Evolutionary conservation across 306 rosid genomes (phyloP), one percentile per base, ranked within the genome.

Genomic region (Dalbergia cochinchinensis): DNA sequence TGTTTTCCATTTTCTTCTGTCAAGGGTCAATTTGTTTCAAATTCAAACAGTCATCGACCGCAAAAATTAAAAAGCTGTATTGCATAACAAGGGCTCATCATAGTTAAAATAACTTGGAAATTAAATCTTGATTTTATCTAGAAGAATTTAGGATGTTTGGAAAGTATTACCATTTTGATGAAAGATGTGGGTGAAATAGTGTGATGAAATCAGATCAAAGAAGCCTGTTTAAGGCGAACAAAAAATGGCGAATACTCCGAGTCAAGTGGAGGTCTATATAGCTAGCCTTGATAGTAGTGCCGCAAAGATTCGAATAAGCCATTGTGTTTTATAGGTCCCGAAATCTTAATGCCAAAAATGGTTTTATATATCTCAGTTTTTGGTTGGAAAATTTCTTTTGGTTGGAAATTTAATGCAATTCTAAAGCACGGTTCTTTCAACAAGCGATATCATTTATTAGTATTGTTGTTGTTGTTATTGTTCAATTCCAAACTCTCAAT

Each of bases 1-100:
- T 44, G 12, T 44, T 44, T 53, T 26, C 31, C 31, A 26, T 41
- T 73, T 39, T 34, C 78, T 72, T 72, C 53, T 35, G 39, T 19
- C 11, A 63, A 51, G 35, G 44, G 42, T 77, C 73, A 77, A 35
- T 77, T 20, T 37, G 55, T 51, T 77, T 65, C 55, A 77, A 77
- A 65, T 65, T 65, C 20, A 13, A 77, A 51, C 1, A 77, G 51
- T 70, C 10, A 47, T 8, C 10, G 1, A 5, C 31, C 16, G 57
- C 57, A 55, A 55, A 55, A 55, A 42, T 19, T 33, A 58, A 53
- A 53, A 53, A 22, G 31, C 20, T 16, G 61, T 55, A 19, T 31
- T 55, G 31, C 18, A 16, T 8, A 51, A 51, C 15, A 51, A 14
- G 58, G 58, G 15, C 19, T 53, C 7, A 42, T 42, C 47, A 42